A percentile compares a stretch with the other conserved stretches of the same genome.
These are phyloP conservation scores for Zygosaccharomyces sapae DNA, from an alignment of 1,139 yeast species.

Conservation along the genomic window DNA sequence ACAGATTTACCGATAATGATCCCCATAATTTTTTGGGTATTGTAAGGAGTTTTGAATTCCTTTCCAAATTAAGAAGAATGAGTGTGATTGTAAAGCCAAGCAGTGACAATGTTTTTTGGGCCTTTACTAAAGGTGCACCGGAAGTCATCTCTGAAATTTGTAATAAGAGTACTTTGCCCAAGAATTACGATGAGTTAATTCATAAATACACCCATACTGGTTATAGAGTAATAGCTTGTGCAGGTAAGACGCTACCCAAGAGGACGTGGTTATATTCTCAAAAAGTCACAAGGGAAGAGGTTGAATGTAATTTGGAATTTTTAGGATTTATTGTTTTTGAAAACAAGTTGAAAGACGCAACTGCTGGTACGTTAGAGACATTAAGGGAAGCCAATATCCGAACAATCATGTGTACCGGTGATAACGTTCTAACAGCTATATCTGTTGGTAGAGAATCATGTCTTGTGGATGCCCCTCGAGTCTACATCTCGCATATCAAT, in stretches of 20 bases:
- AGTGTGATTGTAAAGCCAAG: conserved; percentile 61
- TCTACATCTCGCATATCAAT: conserved; percentile 65
- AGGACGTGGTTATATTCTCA: conserved; percentile 43
- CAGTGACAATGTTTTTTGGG: conserved; percentile 39
- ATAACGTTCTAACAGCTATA: conserved; percentile 87
- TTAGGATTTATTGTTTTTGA: conserved; percentile 90
- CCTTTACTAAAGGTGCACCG: conserved; percentile 94
- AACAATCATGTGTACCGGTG: conserved; percentile 97
- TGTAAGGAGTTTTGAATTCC: conserved; percentile 74
- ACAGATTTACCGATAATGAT: conserved; percentile 34
- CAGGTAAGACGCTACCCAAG: conserved; percentile 52
- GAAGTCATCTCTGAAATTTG: conserved; percentile 88
- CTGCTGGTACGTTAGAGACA: conserved; percentile 56
- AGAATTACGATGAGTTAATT: conserved; percentile 65
- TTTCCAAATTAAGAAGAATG: conserved; percentile 84
- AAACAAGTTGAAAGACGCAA: conserved; percentile 72
- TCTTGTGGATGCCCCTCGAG: conserved; percentile 47
- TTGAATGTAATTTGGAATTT: conserved; percentile 66
- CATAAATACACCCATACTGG: conserved; percentile 90
- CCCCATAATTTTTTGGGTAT: conserved; percentile 48
- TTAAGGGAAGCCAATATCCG: conserved; percentile 66
- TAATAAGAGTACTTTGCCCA: conserved; percentile 63
- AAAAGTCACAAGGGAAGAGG: conserved; percentile 52
- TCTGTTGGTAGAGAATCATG: conserved; percentile 88
- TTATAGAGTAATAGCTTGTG: conserved; percentile 92